Base-by-base conservation (phyloP, 352 stramenopile species). In the Thraustotheca clavata region DNA sequence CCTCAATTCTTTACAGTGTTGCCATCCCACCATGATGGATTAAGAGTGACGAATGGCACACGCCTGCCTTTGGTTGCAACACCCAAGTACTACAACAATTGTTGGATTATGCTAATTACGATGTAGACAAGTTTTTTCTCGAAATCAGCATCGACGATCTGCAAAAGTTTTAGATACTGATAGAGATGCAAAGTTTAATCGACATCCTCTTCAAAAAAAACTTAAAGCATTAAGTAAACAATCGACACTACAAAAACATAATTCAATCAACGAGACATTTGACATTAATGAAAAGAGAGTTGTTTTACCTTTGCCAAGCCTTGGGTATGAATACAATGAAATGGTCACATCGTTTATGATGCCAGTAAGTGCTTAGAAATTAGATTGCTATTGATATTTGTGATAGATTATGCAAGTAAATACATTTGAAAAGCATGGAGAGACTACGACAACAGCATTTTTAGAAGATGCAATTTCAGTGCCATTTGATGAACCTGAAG, bases 1-100 rank as follows among this genome's bases (percentile, higher is more conserved):
- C 57, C 57, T 2, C 14, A 54, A 26, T 65, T 65, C 38, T 65
- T 65, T 22, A 65, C 57, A 16, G 57, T 65, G 41, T 33, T 50
- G 24, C 57, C 57, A 31, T 36, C 38, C 7, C 29, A 9, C 16
- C 57, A 43, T 0, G 24, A 11, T 5, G 6, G 34, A 14, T 36
- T 65, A n/a, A 20, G 20, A 1, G 57, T 65, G 12, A 24, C 34
- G 24, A 65, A 65, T 34, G 38, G 57, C 9, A 27, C 32, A 22
- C 34, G 14, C 27, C 33, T 39, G 1, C 32, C 32, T 6, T 35
- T 14, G 34, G 34, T 38, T 27, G 27, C 55, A 1, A 4, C 11
- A 29, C 16, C 39, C 4, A 47, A 18, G 16, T 41, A 40, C 8
- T n/a, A n/a, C n/a, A 38, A 60, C 31, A 49, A n/a, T 34, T 60